phyloP scores from a whole-genome alignment of 179 eudicot genomes.

The Carnegiea gigantea region DNA sequence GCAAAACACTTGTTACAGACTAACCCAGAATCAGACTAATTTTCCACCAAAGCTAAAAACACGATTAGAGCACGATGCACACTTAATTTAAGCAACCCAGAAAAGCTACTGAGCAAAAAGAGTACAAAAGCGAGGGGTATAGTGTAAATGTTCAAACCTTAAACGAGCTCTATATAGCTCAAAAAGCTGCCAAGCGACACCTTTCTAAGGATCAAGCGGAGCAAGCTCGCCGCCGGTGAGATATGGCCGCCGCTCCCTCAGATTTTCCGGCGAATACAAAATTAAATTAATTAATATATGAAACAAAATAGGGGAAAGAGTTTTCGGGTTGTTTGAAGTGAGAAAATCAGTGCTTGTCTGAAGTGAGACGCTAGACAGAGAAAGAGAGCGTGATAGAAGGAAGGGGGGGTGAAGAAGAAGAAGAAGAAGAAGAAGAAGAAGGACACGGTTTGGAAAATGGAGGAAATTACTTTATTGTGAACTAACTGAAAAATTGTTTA shows the following conservation, averaged over 20 bases:
- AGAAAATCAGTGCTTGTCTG: conserved; percentile 7
- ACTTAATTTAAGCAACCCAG: conserved; percentile 18
- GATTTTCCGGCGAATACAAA: conserved; percentile 21
- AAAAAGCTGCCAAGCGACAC: conserved; percentile 25
- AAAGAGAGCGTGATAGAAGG: not conserved
- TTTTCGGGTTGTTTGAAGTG: not conserved
- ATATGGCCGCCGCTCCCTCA: not conserved
- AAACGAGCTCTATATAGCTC: conserved; percentile 23
- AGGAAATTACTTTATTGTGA: conserved; percentile 20
- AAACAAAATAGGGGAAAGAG: not conserved
- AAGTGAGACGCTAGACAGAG: conserved; percentile 17
- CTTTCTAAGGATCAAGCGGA: conserved; percentile 30
- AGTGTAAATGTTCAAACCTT: conserved; percentile 24
- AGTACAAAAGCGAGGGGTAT: not conserved
- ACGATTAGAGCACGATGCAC: conserved; percentile 15
- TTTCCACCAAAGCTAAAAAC: conserved; percentile 15
- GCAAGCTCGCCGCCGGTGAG: conserved; percentile 18
- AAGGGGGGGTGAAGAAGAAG: conserved; percentile 9
- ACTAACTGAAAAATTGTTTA: conserved; percentile 26
- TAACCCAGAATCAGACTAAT: conserved; percentile 16
- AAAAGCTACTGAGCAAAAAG: not conserved
- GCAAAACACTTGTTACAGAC: conserved; percentile 7
- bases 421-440: conserved; percentile 8
- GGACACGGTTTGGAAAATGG: conserved; percentile 18
- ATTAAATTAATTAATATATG: not conserved